These are phyloP conservation scores for Boletus fagicola DNA, from an alignment of 768 basidiomycete genomes.

Conservation along the genomic window DNA sequence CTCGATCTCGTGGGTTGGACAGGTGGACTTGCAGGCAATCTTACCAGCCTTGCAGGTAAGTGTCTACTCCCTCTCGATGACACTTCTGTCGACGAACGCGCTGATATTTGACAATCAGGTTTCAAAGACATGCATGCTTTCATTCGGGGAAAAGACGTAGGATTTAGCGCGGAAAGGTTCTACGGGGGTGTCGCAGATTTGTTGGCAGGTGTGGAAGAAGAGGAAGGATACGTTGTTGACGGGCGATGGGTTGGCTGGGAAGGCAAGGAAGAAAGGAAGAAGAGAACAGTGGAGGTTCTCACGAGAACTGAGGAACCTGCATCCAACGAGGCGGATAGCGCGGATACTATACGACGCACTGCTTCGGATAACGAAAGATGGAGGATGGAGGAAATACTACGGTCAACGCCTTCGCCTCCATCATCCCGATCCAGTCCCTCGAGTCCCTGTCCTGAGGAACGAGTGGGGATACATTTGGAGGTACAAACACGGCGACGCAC, in stretches of 20 bases:
- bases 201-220: constrained; percentile 75
- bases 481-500: neutral
- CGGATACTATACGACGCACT: constrained; percentile 9
- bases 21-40: constrained; percentile 29
- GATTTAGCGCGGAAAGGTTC: constrained; percentile 89
- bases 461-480: neutral
- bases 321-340: neutral
- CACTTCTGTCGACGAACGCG: neutral
- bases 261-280: constrained; percentile 18
- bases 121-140: constrained; percentile 86
- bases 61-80: neutral
- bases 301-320: constrained; percentile 1
- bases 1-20: constrained; percentile 94
- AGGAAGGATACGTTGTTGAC: constrained; percentile 35
- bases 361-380: constrained; percentile 26
- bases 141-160: constrained; percentile 84
- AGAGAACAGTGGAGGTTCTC: neutral
- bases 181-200: constrained; percentile 82
- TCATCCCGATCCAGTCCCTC: constrained; percentile 3
- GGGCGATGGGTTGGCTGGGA: constrained; percentile 23
- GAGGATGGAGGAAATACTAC: constrained; percentile 28
- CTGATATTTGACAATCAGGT: constrained; percentile 9
- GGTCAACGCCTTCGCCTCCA: constrained; percentile 6
- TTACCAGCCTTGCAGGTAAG: constrained; percentile 25
- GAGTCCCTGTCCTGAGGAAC: constrained; percentile 1